These are phyloP conservation scores for Diddensiella caesifluorescens DNA, from an alignment of 805 yeast genomes.

Conservation along the genomic window DNA sequence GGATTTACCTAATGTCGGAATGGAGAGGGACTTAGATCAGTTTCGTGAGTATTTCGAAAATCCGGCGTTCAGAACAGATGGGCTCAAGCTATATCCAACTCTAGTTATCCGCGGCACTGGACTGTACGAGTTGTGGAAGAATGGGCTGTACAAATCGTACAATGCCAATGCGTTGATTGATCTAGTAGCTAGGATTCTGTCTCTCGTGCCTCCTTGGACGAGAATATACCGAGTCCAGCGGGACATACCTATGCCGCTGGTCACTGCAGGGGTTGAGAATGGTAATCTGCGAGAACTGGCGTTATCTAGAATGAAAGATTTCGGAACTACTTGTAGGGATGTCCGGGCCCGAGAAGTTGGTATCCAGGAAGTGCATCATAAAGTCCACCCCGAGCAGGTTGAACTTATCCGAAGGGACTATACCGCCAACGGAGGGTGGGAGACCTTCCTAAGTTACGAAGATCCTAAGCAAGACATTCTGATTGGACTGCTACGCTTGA, in stretches of 20 bases:
- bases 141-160: conserved; percentile 89
- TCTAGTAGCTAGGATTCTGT: conserved; percentile 90
- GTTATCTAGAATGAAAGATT: conserved; percentile 94
- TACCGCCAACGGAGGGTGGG: conserved; percentile 98
- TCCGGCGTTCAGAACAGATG: conserved; percentile 96
- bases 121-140: conserved; percentile 93
- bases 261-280: conserved; percentile 95
- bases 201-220: conserved; percentile 98
- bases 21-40: conserved; percentile 96
- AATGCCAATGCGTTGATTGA: conserved; percentile 92
- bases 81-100: conserved; percentile 91
- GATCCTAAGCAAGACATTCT: conserved; percentile 95
- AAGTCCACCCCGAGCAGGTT: conserved; percentile 94
- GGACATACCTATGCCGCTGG: conserved; percentile 98
- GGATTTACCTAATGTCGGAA: conserved; percentile 95
- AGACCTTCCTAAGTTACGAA: conserved; percentile 90
- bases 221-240: conserved; percentile 97
- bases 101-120: conserved; percentile 97
- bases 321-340: conserved; percentile 93
- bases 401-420: conserved; percentile 93
- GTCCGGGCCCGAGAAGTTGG: conserved; percentile 98
- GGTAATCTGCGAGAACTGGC: conserved; percentile 96
- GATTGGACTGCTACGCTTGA: conserved; percentile 80
- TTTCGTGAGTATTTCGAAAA: conserved; percentile 94
- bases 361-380: conserved; percentile 96